Evolutionary conservation across 495 filamentous ascomycete species (phyloP).

Genomic region (Penicillium malachiteum): DNA sequence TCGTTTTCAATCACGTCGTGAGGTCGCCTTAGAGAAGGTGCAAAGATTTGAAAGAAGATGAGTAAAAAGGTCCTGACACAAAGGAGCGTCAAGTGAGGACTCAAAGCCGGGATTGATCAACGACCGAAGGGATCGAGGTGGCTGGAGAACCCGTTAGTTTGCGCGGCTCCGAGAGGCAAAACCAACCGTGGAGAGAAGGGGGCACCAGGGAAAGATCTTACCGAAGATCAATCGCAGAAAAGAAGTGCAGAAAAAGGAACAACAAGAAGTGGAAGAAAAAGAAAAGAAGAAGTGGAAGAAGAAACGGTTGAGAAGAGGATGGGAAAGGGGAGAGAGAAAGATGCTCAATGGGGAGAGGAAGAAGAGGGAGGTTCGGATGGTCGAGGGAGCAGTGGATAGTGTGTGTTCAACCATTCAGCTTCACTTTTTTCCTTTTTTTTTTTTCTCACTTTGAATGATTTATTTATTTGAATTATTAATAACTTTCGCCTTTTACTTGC

Average conservation of each 20-base stretch:
- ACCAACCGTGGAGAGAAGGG: slow-evolving; percentile 11
- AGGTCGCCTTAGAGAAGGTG: slow-evolving; percentile 10
- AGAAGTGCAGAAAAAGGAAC: slow-evolving; percentile 9
- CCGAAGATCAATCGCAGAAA: slow-evolving; percentile 27
- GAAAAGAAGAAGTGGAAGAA: slow-evolving; percentile 27
- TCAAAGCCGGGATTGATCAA: slow-evolving; percentile 11
- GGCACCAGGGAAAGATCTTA: not conserved
- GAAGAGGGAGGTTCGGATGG: slow-evolving; percentile 24
- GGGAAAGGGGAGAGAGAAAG: slow-evolving; percentile 25
- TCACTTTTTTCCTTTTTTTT: slow-evolving; percentile 12
- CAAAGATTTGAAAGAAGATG: slow-evolving; percentile 10
- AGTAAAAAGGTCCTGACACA: slow-evolving; percentile 15
- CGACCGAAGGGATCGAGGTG: slow-evolving; percentile 56
- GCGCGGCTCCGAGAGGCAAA: slow-evolving; percentile 35
- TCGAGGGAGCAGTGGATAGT: slow-evolving; percentile 29
- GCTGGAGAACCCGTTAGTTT: slow-evolving; percentile 46
- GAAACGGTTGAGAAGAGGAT: slow-evolving; percentile 27
- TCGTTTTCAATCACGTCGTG: slow-evolving; percentile 13
- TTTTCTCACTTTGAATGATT: not conserved
- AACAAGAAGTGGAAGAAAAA: slow-evolving; percentile 17
- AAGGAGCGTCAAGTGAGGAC: slow-evolving; percentile 23
- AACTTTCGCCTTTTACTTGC: too few species aligned
- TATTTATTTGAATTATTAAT: not conserved
- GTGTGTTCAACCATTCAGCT: slow-evolving; percentile 20
- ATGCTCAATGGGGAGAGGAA: slow-evolving; percentile 11